A percentile compares a stretch with the other conserved stretches of the same genome.
These are phyloP conservation scores for Cymbidium sinense DNA, from an alignment of 106 monocot species.

Conservation along the genomic window DNA sequence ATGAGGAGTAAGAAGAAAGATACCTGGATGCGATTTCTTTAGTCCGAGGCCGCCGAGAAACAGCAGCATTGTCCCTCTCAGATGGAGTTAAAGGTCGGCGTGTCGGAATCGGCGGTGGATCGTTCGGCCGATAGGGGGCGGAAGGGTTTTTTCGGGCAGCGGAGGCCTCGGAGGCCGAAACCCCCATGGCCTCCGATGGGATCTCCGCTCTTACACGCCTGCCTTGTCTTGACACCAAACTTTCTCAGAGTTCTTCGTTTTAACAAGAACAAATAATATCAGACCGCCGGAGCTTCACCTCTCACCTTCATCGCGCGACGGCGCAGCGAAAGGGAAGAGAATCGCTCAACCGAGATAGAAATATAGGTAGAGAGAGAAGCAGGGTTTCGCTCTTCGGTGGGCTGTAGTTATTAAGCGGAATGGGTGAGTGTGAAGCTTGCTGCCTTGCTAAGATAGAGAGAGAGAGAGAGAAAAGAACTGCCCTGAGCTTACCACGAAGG, in stretches of 20 bases:
- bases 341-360: background rate
- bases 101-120: constrained; percentile 12
- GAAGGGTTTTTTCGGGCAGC: constrained; percentile 2
- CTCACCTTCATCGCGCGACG: background rate
- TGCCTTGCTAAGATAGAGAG: background rate
- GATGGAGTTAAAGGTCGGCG: constrained; percentile 47
- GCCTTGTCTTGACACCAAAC: background rate
- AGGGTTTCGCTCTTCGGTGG: background rate
- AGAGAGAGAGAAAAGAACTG: background rate
- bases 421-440: background rate
- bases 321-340: background rate
- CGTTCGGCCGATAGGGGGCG: background rate
- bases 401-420: background rate
- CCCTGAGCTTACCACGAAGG: background rate
- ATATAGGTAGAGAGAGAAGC: background rate
- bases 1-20: constrained; percentile 33
- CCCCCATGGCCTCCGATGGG: constrained; percentile 20
- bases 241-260: background rate
- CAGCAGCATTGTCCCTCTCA: constrained; percentile 59
- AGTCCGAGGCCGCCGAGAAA: constrained; percentile 18
- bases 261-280: background rate
- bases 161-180: constrained; percentile 10
- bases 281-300: background rate
- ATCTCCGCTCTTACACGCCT: background rate
- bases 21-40: constrained; percentile 58